A percentile compares a stretch with the other conserved stretches of the same genome.
phyloP scores from a whole-genome alignment of 768 basidiomycete genomes.

The Psilocybe azurescens region DNA sequence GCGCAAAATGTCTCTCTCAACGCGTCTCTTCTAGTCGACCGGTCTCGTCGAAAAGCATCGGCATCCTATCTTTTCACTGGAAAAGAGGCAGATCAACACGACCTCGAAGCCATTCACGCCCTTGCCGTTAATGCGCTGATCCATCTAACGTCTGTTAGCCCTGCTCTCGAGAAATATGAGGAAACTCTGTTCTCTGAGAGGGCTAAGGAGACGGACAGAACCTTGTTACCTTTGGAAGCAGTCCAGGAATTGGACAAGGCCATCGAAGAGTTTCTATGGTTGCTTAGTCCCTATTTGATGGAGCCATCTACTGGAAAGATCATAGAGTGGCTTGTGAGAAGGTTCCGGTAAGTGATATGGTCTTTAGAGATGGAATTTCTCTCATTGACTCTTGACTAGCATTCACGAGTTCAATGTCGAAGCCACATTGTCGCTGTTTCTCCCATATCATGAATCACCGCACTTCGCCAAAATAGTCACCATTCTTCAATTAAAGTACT shows the following conservation, averaged over 20 bases:
- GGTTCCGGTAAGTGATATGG: slow-evolving; percentile 80
- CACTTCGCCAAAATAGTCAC: slow-evolving; percentile 94
- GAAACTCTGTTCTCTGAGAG: slow-evolving; percentile 80
- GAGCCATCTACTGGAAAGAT: slow-evolving; percentile 82
- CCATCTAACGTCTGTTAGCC: slow-evolving; percentile 69
- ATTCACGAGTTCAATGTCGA: slow-evolving; percentile 94
- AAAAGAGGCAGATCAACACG: slow-evolving; percentile 82
- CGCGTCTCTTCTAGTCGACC: slow-evolving; percentile 68
- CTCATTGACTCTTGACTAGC: slow-evolving; percentile 44
- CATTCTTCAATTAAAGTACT: slow-evolving; percentile 77
- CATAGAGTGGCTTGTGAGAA: slow-evolving; percentile 92
- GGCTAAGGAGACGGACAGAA: slow-evolving; percentile 78
- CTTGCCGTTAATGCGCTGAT: slow-evolving; percentile 80
- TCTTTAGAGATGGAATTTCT: not conserved
- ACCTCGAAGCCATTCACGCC: slow-evolving; percentile 85
- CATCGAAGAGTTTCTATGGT: slow-evolving; percentile 65
- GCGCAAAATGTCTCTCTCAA: slow-evolving; percentile 83
- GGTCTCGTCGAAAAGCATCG: slow-evolving; percentile 61
- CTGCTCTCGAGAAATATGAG: slow-evolving; percentile 64
- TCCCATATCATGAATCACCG: slow-evolving; percentile 94
- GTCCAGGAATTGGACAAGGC: slow-evolving; percentile 65
- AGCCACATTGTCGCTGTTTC: slow-evolving; percentile 76
- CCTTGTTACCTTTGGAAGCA: slow-evolving; percentile 68
- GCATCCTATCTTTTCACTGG: slow-evolving; percentile 91
- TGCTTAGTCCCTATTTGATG: slow-evolving; percentile 83